Evolutionary conservation across 345 rosid species (phyloP).

Genomic region (Rhodomyrtus tomentosa): DNA sequence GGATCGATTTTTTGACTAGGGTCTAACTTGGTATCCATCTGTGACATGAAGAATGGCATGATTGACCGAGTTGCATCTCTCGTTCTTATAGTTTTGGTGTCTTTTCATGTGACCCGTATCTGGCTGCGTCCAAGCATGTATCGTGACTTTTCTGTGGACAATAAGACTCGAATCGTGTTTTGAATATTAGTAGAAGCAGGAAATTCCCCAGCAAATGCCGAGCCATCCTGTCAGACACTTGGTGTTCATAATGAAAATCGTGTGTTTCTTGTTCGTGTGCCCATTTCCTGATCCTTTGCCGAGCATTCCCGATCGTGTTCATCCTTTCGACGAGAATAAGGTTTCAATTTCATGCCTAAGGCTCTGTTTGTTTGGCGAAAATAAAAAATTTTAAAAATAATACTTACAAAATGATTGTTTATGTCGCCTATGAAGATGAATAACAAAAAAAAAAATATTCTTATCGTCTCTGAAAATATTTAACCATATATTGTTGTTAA

Average conservation of each 20-base stretch:
- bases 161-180: not conserved
- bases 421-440: not conserved
- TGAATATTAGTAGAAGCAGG: not conserved
- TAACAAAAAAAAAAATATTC: not conserved
- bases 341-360: not conserved
- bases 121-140: not conserved
- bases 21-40: not conserved
- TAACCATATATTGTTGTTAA: rapidly evolving
- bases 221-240: not conserved
- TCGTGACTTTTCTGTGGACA: not conserved
- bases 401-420: not conserved
- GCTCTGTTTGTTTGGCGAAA: not conserved
- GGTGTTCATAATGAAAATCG: not conserved
- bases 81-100: not conserved
- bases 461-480: not conserved
- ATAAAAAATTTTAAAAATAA: not conserved
- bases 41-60: not conserved
- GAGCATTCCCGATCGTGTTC: not conserved
- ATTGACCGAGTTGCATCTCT: not conserved
- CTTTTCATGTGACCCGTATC: not conserved
- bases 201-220: not conserved
- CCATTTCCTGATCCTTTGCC: not conserved
- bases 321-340: not conserved
- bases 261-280: not conserved
- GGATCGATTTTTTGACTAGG: not conserved